Percentiles rank a stretch among this genome's conserved stretches.
Evolutionary conservation across 345 rosid species (phyloP).

Genomic region (Populus pruinosa): DNA sequence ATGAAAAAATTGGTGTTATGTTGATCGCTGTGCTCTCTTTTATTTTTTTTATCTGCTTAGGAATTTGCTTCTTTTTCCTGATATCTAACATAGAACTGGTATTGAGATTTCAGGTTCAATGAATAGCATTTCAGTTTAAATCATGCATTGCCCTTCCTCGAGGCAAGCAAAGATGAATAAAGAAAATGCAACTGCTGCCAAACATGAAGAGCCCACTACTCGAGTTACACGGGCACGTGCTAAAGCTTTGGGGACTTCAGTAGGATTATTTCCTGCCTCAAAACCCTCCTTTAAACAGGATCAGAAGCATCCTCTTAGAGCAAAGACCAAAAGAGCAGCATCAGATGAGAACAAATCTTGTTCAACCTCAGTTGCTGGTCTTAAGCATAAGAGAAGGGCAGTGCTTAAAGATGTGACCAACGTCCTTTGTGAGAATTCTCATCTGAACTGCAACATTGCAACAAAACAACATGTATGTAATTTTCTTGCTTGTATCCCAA

Average conservation of each 20-base stretch:
- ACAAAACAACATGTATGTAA: slow-evolving; percentile 23
- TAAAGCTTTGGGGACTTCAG: slow-evolving; percentile 50
- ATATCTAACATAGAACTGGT: slow-evolving; percentile 9
- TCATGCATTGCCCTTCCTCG: slow-evolving; percentile 29
- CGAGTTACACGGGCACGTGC: slow-evolving; percentile 75
- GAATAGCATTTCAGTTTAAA: slow-evolving; percentile 28
- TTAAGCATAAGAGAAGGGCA: slow-evolving; percentile 71
- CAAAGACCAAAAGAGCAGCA: slow-evolving; percentile 45
- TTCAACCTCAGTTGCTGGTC: slow-evolving; percentile 24
- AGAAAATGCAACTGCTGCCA: slow-evolving; percentile 42
- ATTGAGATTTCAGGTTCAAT: slow-evolving; percentile 40
- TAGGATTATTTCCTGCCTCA: slow-evolving; percentile 45
- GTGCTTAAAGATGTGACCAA: slow-evolving; percentile 78
- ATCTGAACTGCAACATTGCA: slow-evolving; percentile 32
- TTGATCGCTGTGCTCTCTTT: background rate
- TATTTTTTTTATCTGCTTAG: background rate
- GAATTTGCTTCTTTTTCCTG: background rate
- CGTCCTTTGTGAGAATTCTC: slow-evolving; percentile 26
- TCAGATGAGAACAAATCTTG: slow-evolving; percentile 45
- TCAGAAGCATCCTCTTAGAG: slow-evolving; percentile 36
- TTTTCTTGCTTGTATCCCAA: slow-evolving; percentile 7
- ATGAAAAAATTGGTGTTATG: background rate
- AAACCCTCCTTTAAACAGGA: slow-evolving; percentile 65
- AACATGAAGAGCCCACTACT: slow-evolving; percentile 33
- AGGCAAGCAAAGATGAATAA: slow-evolving; percentile 59